phyloP scores from a whole-genome alignment of 1,284 basidiomycete species.

The Xerocomus minutiporus region DNA sequence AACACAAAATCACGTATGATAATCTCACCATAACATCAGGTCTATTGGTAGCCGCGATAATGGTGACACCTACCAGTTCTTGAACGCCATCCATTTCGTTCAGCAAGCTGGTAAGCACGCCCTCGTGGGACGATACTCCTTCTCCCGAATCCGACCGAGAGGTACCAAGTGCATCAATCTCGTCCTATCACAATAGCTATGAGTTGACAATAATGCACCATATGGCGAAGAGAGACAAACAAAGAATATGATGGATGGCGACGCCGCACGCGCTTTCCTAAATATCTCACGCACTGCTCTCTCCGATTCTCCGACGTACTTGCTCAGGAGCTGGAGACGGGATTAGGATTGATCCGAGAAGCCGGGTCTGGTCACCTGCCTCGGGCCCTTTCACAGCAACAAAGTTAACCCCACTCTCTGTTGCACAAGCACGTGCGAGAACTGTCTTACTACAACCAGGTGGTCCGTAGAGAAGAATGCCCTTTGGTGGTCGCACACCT shows the following conservation, averaged over 20 bases:
- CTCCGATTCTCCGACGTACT: slow-evolving; percentile 97
- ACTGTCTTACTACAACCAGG: slow-evolving; percentile 98
- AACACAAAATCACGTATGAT: background rate
- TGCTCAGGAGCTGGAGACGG: slow-evolving; percentile 76
- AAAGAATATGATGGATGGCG: slow-evolving; percentile 96
- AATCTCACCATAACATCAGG: slow-evolving; percentile 83
- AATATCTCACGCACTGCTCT: slow-evolving; percentile 93
- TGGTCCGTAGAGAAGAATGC: slow-evolving; percentile 92
- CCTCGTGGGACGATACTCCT: slow-evolving; percentile 59
- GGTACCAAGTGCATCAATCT: slow-evolving; percentile 91
- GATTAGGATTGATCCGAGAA: background rate
- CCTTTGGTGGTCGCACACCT: slow-evolving; percentile 85
- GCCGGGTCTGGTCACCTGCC: slow-evolving; percentile 38
- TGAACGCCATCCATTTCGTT: slow-evolving; percentile 99
- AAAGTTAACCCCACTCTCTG: slow-evolving; percentile 94
- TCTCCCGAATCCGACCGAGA: slow-evolving; percentile 66
- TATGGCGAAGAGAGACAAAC: slow-evolving; percentile 44
- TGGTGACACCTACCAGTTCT: slow-evolving; percentile 86
- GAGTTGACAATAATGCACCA: background rate
- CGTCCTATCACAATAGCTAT: slow-evolving; percentile 60
- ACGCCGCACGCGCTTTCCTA: slow-evolving; percentile 87
- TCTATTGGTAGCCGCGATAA: slow-evolving; percentile 94
- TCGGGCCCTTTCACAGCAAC: slow-evolving; percentile 98
- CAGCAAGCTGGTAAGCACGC: slow-evolving; percentile 88
- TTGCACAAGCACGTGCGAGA: slow-evolving; percentile 90